Percentiles rank a stretch among this genome's conserved stretches.
phyloP scores from a whole-genome alignment of 139 green algal species.

The Volvox reticuliferus region DNA sequence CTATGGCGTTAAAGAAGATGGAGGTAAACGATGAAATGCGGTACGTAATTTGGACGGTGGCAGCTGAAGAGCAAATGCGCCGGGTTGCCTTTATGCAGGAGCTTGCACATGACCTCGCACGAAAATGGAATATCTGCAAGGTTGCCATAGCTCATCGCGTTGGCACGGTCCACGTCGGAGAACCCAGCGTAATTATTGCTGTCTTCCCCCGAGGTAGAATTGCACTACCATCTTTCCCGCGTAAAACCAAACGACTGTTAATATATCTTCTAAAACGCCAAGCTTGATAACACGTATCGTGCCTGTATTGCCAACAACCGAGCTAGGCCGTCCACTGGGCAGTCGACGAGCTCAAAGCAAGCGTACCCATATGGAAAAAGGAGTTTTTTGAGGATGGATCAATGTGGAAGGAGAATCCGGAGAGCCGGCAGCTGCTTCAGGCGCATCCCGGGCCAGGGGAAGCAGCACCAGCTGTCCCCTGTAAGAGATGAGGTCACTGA shows the following conservation, averaged over 20 bases:
- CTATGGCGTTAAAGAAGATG: too few species aligned
- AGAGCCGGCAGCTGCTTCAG: slow-evolving; percentile 65
- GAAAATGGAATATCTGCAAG: slow-evolving; percentile 78
- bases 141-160: slow-evolving; percentile 88
- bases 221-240: too few species aligned
- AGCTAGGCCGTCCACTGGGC: slow-evolving; percentile 87
- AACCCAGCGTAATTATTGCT: slow-evolving; percentile 95
- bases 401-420: slow-evolving; percentile 96
- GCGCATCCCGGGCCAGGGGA: background rate
- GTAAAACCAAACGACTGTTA: too few species aligned
- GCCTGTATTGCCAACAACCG: background rate
- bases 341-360: slow-evolving; percentile 98
- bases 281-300: too few species aligned
- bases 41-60: too few species aligned
- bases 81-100: slow-evolving; percentile 58
- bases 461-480: too few species aligned
- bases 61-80: too few species aligned
- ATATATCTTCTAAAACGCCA: too few species aligned
- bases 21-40: too few species aligned
- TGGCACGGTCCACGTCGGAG: slow-evolving; percentile 78
- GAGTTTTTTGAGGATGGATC: slow-evolving; percentile 94
- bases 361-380: slow-evolving; percentile 99
- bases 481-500: too few species aligned
- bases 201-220: slow-evolving; percentile 87
- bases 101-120: slow-evolving; percentile 66